Conservation (phyloP, 176 grass and related monocot species). For the Ensete glaucum region DNA sequence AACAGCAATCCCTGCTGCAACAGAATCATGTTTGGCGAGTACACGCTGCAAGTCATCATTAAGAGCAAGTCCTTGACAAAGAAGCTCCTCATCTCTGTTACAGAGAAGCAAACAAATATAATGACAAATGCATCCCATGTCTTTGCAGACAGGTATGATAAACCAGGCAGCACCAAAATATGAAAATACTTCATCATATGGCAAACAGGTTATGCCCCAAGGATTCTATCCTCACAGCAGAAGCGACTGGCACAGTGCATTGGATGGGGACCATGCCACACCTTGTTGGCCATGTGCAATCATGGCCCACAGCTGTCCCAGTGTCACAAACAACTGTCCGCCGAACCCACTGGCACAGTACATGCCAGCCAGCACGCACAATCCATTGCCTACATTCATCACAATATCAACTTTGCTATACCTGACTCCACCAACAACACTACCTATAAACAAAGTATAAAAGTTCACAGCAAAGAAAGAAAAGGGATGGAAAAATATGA, state of each 20-base stretch:
- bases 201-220: neutral
- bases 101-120: neutral
- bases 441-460: neutral
- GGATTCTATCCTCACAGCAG: neutral
- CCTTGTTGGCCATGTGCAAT: neutral
- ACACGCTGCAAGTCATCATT: constrained; percentile 97
- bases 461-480: neutral
- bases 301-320: neutral
- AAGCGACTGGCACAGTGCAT: neutral
- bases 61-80: constrained; percentile 79
- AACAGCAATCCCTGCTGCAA: constrained; percentile 88
- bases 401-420: neutral
- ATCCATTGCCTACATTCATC: neutral
- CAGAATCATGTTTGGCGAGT: constrained; percentile 85
- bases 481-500: neutral
- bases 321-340: neutral
- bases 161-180: neutral
- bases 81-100: constrained; percentile 84
- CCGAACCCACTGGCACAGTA: neutral
- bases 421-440: neutral
- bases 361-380: neutral
- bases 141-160: neutral
- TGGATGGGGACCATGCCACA: neutral
- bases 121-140: neutral
- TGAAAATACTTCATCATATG: neutral